phyloP scores from a whole-genome alignment of 2,329 filamentous ascomycete species.

The Arthrinium puccinioides region DNA sequence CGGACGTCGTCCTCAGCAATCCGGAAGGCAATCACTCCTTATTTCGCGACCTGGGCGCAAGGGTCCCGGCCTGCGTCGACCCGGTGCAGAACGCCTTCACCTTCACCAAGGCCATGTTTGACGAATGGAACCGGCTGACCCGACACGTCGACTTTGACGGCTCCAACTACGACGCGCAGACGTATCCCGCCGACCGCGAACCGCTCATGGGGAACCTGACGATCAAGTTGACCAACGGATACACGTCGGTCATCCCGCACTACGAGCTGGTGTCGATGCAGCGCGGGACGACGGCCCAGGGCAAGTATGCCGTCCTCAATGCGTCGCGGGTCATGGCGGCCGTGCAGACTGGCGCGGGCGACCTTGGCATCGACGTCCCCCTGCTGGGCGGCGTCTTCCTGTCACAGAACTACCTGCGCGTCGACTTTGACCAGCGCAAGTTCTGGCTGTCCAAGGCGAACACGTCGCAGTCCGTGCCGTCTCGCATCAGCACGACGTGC shows the following conservation, averaged over 20 bases:
- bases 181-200: constrained; percentile 6
- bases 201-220: constrained; percentile 8
- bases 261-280: constrained; percentile 9
- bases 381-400: constrained; percentile 9
- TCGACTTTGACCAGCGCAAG: constrained; percentile 7
- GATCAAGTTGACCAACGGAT: constrained; percentile 9
- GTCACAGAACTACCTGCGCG: constrained; percentile 11
- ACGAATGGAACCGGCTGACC: constrained; percentile 4
- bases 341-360: constrained; percentile 6
- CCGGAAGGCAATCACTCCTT: constrained; percentile 9
- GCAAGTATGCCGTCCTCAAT: constrained; percentile 8
- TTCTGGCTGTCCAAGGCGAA: constrained; percentile 9
- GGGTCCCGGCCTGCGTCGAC: constrained; percentile 11
- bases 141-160: constrained; percentile 4
- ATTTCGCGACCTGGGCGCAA: constrained; percentile 5
- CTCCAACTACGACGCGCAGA: constrained; percentile 2
- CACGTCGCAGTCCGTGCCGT: background rate
- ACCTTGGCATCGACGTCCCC: constrained; percentile 9
- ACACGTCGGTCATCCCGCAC: constrained; percentile 11
- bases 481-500: background rate
- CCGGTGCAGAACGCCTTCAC: constrained; percentile 11
- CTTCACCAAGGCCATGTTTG: constrained; percentile 9
- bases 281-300: constrained; percentile 9
- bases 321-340: constrained; percentile 6
- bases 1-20: constrained; percentile 10